Evolutionary conservation across 805 yeast genomes (phyloP), one percentile per base, ranked within the genome.

Genomic region (Kodamaea jinghongensis): DNA sequence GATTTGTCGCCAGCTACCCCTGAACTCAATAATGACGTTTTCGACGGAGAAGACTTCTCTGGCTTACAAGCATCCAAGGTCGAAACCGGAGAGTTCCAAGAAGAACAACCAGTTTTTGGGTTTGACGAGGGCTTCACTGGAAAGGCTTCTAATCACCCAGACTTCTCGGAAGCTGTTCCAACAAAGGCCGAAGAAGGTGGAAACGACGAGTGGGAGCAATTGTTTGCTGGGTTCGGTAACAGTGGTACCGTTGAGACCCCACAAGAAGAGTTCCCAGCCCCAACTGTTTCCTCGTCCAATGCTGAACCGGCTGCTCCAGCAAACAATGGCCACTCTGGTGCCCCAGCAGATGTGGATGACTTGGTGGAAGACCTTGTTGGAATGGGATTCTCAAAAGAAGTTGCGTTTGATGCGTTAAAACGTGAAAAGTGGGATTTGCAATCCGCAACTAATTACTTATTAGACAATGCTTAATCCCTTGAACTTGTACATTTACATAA

Each of bases 161-260:
- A 47, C 14, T 54, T 51, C 29, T 36, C 42, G 23, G 44, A 44
- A 16, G 44, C 46, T 15, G 17, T 41, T 11, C 23, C 31, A 4
- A 29, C 41, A 3, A 38, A 44, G 5, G 28, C 30, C 1, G 41
- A 34, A 7, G 40, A 45, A 4, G 41, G 51, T 11, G 43, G 65
- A 22, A 75, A 71, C 38, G 95, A 87, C 53, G 97, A 89, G 59
- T 89, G 97, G 97, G 96, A 89, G 54, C 90, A 87, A 63, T 74
- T 89, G 17, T 89, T 89, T 66, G 91, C 95, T 3, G 96, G 95
- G 0, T 85, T 86, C 57, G 90, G 91, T 12, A 83, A 83, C 45
- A 54, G 56, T 4, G 28, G 48, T 9, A 3, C 17, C 33, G 17
- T 23, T 25, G 30, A 8, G 16, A 23, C 35, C 4, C 8, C 32